A percentile compares a stretch with the other conserved stretches of the same genome.
phyloP scores from a whole-genome alignment of 179 eudicot species.

The Silene vulgaris region DNA sequence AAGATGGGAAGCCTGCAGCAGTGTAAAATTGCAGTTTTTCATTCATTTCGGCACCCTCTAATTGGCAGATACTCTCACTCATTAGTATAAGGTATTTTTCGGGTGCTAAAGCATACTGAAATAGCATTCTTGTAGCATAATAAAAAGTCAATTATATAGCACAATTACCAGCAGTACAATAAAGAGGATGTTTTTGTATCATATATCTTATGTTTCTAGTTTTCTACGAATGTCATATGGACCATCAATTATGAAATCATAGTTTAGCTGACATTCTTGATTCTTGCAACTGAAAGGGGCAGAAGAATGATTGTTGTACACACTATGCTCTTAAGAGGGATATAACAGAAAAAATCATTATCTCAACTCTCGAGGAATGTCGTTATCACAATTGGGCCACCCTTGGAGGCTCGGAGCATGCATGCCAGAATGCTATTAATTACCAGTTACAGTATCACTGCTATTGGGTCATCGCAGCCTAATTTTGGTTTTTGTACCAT shows the following conservation, averaged over 20 bases:
- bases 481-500: background rate
- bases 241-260: no score
- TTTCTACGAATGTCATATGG: no score
- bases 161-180: background rate
- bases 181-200: background rate
- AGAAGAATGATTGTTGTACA: no score
- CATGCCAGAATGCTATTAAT: no score
- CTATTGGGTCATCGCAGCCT: background rate
- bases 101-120: background rate
- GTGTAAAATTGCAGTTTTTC: conserved; percentile 26
- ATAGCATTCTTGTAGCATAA: background rate
- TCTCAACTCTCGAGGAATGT: no score
- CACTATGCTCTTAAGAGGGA: no score
- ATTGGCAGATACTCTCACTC: background rate
- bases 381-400: no score
- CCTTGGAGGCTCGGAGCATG: no score
- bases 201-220: no score
- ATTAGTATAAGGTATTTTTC: background rate
- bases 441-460: background rate
- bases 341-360: no score
- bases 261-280: no score
- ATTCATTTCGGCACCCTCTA: background rate
- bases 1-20: conserved; percentile 85
- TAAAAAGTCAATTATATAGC: background rate
- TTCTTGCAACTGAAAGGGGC: no score